Base-by-base conservation (phyloP, 2,329 filamentous ascomycete genomes). In the Plenodomus biglobosus region DNA sequence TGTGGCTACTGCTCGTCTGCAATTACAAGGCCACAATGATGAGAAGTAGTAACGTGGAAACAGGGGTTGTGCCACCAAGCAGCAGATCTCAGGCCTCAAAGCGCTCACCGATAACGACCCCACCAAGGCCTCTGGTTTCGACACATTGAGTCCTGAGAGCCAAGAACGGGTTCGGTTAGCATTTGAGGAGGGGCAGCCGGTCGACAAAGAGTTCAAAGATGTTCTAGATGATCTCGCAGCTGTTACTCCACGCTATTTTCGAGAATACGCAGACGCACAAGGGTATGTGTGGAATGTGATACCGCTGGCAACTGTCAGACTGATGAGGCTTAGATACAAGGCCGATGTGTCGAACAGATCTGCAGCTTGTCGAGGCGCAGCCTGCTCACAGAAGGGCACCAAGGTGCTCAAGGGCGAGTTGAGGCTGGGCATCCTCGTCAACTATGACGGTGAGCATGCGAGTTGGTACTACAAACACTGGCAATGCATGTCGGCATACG, bases 31-130 rank as follows among this genome's bases (percentile, higher is more conserved):
- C 22, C 22, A 18, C 15, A 19, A 3, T 13, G 11, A n/a, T 1
- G 15, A 10, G 1, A n/a, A 19, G 2, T 19, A 18, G 34, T 50
- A 21, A 50, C 8, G 19, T 43, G 18, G 10, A 15, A 0, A 2
- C 15, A 95, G 91, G 91, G 90, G 90, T 10, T 96, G 92, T 61
- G 82, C 90, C 22, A 94, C 90, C n/a, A 89, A 89, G 30, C 77
- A 80, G 38, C 82, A 88, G 59, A 74, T 96, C 52, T 62, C 76
- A 47, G 85, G 87, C 51, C 72, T 91, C 38, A 81, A 84, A 52
- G 76, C 83, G 1, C 67, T 75, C 8, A 78, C 85, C 50, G 73
- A 73, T 1, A 71, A 71, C 13, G 79, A 90, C 45, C 80, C 82
- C 60, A 81, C 86, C 38, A 73, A 80, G 44, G 77, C 95, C 47